Percentiles rank a stretch among this genome's conserved stretches.
phyloP scores from a whole-genome alignment of 1,139 yeast species.

The Meyerozyma sp. region DNA sequence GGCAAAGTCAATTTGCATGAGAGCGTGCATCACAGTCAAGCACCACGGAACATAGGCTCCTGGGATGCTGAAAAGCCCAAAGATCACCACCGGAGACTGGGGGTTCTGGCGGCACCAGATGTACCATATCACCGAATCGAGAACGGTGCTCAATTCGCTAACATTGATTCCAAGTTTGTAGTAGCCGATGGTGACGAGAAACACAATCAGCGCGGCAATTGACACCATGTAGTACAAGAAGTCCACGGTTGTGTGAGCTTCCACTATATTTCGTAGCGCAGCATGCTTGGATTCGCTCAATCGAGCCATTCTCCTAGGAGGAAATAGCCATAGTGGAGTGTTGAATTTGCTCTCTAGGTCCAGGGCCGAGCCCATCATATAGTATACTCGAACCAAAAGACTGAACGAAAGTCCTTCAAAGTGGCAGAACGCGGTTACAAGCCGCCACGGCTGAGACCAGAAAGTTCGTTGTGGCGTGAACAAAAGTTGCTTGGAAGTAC shows the following conservation, averaged over 20 bases:
- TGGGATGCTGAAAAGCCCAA: slow-evolving; percentile 23
- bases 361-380: slow-evolving; percentile 12
- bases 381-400: slow-evolving; percentile 16
- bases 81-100: slow-evolving; percentile 15
- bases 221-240: slow-evolving; percentile 25
- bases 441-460: slow-evolving; percentile 31
- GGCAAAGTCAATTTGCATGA: slow-evolving; percentile 8
- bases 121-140: slow-evolving; percentile 24
- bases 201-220: slow-evolving; percentile 20
- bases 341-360: slow-evolving; percentile 17
- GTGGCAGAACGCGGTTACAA: slow-evolving; percentile 30
- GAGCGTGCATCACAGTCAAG: slow-evolving; percentile 15
- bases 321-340: slow-evolving; percentile 14
- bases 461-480: slow-evolving; percentile 23
- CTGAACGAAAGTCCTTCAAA: slow-evolving; percentile 23
- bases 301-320: slow-evolving; percentile 9
- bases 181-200: slow-evolving; percentile 13
- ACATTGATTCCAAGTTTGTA: slow-evolving; percentile 11
- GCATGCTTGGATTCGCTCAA: slow-evolving; percentile 15
- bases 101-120: slow-evolving; percentile 28
- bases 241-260: slow-evolving; percentile 21
- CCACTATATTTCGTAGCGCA: slow-evolving; percentile 12
- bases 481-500: slow-evolving; percentile 11
- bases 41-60: slow-evolving; percentile 24
- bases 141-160: slow-evolving; percentile 16